Evolutionary conservation across 2,329 filamentous ascomycete genomes (phyloP).

Genomic region (Verticillium albo-atrum): DNA sequence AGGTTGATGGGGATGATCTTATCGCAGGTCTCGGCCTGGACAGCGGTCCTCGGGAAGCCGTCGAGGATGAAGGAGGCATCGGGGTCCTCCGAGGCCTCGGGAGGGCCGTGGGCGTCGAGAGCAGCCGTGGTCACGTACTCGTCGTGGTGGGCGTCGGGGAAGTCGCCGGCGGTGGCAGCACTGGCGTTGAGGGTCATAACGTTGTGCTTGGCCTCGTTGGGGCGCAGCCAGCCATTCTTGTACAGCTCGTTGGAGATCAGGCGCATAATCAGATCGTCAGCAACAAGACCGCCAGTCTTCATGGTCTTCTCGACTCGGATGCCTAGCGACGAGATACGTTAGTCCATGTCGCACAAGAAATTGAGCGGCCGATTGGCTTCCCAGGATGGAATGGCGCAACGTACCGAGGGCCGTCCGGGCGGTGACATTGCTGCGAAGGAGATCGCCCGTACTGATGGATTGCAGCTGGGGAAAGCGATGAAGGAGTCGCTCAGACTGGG

Average conservation of each 20-base stretch:
- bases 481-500: constrained; percentile 86
- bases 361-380: neutral
- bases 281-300: constrained; percentile 82
- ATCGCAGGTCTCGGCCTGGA: constrained; percentile 75
- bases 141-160: constrained; percentile 24
- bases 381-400: constrained; percentile 11
- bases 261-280: constrained; percentile 85
- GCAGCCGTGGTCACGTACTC: constrained; percentile 37
- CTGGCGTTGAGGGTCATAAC: constrained; percentile 49
- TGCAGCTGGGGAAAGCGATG: constrained; percentile 82
- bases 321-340: constrained; percentile 44
- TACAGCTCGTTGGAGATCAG: constrained; percentile 88
- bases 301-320: constrained; percentile 88
- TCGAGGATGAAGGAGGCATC: constrained; percentile 90
- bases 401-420: constrained; percentile 78
- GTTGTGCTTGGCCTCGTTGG: constrained; percentile 37
- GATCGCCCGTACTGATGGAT: constrained; percentile 88
- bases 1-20: constrained; percentile 88
- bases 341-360: neutral
- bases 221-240: constrained; percentile 74
- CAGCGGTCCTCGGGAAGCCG: constrained; percentile 85
- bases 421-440: constrained; percentile 90
- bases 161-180: constrained; percentile 29
- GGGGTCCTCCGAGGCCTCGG: constrained; percentile 60
- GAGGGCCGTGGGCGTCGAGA: constrained; percentile 30